Evolutionary conservation across 1,284 basidiomycete genomes (phyloP).

Genomic region (Ganoderma lingzhi): DNA sequence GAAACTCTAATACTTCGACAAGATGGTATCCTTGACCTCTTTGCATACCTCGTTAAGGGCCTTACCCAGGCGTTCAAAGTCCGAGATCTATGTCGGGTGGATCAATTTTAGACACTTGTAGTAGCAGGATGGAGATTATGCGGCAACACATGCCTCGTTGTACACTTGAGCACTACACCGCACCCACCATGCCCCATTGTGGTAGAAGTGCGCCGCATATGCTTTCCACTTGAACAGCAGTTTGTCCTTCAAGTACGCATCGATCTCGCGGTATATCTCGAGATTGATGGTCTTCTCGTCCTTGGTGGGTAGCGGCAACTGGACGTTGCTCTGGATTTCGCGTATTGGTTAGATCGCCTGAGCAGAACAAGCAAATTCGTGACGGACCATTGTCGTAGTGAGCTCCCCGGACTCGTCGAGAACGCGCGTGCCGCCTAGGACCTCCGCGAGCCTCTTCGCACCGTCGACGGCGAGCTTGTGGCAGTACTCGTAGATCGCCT

Average conservation of each 20-base stretch:
- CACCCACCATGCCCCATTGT: slow-evolving; percentile 76
- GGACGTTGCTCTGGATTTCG: slow-evolving; percentile 44
- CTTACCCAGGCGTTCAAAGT: slow-evolving; percentile 49
- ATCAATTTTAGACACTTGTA: background rate
- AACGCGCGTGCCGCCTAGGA: slow-evolving; percentile 67
- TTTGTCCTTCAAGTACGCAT: slow-evolving; percentile 45
- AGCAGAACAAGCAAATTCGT: background rate
- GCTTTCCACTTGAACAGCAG: slow-evolving; percentile 54
- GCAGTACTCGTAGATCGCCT: slow-evolving; percentile 80
- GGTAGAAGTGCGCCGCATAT: slow-evolving; percentile 55
- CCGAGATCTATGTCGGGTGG: slow-evolving; percentile 50
- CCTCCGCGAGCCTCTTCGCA: slow-evolving; percentile 68
- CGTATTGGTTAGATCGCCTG: background rate
- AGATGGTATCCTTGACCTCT: slow-evolving; percentile 32
- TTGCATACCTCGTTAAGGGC: slow-evolving; percentile 35
- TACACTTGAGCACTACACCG: slow-evolving; percentile 78
- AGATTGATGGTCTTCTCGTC: slow-evolving; percentile 23
- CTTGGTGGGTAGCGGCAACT: slow-evolving; percentile 39
- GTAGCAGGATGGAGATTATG: too few relatives aligned
- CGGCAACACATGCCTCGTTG: slow-evolving; percentile 53
- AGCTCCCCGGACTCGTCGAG: slow-evolving; percentile 67
- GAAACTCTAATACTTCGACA: slow-evolving; percentile 13
- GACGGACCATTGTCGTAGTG: slow-evolving; percentile 77
- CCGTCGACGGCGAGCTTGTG: slow-evolving; percentile 79
- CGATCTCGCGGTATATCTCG: slow-evolving; percentile 37